phyloP scores from a whole-genome alignment of 306 rosid species.

The Acmispon strigosus region DNA sequence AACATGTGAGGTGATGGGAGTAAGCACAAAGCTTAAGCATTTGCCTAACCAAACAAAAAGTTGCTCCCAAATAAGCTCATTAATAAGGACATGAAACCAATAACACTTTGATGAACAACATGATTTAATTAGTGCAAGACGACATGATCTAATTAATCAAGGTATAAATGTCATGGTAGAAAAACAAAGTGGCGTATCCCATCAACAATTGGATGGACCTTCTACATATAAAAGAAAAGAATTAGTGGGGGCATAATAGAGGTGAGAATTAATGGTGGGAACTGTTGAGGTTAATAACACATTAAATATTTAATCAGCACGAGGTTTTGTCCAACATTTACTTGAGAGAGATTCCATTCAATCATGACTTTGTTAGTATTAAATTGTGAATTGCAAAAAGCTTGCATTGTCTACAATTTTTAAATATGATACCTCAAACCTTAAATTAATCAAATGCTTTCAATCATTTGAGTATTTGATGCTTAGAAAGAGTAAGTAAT shows the following conservation, averaged over 20 bases:
- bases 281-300: neutral
- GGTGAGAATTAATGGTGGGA: constrained; percentile 10
- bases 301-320: constrained; percentile 7
- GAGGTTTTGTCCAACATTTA: constrained; percentile 19
- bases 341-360: constrained; percentile 36
- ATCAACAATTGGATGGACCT: constrained; percentile 24
- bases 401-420: neutral
- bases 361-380: constrained; percentile 30
- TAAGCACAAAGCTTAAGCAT: constrained; percentile 35
- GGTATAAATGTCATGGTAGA: constrained; percentile 10
- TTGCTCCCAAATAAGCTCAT: too few species aligned
- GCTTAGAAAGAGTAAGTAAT: constrained; percentile 18
- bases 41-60: constrained; percentile 18
- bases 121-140: constrained; percentile 37
- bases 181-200: constrained; percentile 6
- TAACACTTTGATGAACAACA: constrained; percentile 22
- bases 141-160: constrained; percentile 29
- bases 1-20: constrained; percentile 31
- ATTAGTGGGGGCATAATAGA: constrained; percentile 20
- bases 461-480: constrained; percentile 32
- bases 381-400: neutral
- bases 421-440: constrained; percentile 29
- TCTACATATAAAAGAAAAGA: neutral
- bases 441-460: constrained; percentile 23
- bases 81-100: neutral